Evolutionary conservation across 73 alveolate species (phyloP).

Genomic region (Tetrahymena borealis): DNA sequence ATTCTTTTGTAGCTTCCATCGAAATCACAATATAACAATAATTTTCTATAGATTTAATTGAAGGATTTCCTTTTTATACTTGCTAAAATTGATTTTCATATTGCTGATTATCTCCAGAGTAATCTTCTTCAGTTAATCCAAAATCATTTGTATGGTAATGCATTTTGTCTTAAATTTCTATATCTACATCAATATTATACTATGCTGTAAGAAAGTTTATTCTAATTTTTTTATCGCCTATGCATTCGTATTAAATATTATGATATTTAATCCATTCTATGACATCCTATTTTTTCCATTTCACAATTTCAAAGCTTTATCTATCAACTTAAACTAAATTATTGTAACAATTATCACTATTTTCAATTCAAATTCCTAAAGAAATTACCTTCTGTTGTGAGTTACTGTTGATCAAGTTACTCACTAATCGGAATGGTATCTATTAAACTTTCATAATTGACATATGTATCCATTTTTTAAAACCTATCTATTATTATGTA

Average conservation of each 20-base stretch:
- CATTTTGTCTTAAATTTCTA: not conserved
- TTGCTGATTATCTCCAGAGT: too few relatives aligned
- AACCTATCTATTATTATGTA: too few relatives aligned
- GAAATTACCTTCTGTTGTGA: too few relatives aligned
- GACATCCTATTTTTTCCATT: not conserved
- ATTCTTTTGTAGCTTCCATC: not conserved
- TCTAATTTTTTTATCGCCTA: not conserved
- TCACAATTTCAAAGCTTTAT: too few relatives aligned
- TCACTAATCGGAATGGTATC: too few relatives aligned
- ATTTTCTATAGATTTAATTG: not conserved
- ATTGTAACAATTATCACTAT: too few relatives aligned
- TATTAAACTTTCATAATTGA: too few relatives aligned
- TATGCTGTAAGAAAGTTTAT: not conserved
- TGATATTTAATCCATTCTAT: not conserved
- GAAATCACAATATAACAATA: not conserved
- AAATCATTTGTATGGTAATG: not conserved
- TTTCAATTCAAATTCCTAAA: too few relatives aligned
- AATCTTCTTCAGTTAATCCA: not conserved
- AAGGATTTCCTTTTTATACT: too few relatives aligned
- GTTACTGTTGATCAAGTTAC: too few relatives aligned
- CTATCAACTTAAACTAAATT: too few relatives aligned
- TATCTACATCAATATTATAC: not conserved
- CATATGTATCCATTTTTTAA: too few relatives aligned
- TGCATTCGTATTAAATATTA: not conserved
- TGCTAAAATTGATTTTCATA: not conserved